Base-by-base conservation (phyloP, 2,329 filamentous ascomycete species). In the Setomelanomma holmii region DNA sequence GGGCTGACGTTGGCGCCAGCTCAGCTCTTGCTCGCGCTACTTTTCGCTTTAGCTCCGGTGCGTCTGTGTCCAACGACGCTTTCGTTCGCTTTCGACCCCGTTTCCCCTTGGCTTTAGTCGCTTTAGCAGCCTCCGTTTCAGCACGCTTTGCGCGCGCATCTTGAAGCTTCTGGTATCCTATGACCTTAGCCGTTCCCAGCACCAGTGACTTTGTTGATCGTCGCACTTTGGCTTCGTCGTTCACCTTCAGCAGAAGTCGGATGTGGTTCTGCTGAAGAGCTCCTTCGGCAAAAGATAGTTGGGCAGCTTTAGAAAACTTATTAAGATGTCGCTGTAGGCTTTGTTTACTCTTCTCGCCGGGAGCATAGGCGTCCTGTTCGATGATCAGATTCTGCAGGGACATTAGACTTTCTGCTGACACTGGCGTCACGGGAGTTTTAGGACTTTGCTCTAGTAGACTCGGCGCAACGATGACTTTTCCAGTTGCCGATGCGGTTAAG, bases 131-230 rank as follows among this genome's bases (percentile, higher is more conserved):
- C 24, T 64, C 56, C 54, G 53, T 64, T 17, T 45, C 51, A 53
- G 49, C 56, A 45, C 59, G 57, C 44, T 63, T 58, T 40, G 48
- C 54, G 46, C 58, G 35, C 51, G 55, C 60, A 38, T 54, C 44
- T 35, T 53, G 24, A 12, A 67, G 58, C 27, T 66, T 58, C 36
- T 63, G 51, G 48, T 59, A 67, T 46, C 58, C 59, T 53, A 66
- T 66, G 20, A 67, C 60, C 40, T 50, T 65, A 23, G 53, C 61
- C 40, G 46, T 61, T 14, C 59, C 63, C 4, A 65, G 40, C 16
- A 67, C 45, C 27, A 41, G 35, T 45, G 61, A 53, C 41, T 53
- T 61, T 22, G 61, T 60, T n/a, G 51, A 57, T 42, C 62, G 50
- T 33, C 60, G 58, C 39, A 39, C n/a, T n/a, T n/a, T n/a, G n/a